Evolutionary conservation across 2,329 filamentous ascomycete genomes (phyloP), one percentile per base, ranked within the genome.

Genomic region (Botrytis tulipae): DNA sequence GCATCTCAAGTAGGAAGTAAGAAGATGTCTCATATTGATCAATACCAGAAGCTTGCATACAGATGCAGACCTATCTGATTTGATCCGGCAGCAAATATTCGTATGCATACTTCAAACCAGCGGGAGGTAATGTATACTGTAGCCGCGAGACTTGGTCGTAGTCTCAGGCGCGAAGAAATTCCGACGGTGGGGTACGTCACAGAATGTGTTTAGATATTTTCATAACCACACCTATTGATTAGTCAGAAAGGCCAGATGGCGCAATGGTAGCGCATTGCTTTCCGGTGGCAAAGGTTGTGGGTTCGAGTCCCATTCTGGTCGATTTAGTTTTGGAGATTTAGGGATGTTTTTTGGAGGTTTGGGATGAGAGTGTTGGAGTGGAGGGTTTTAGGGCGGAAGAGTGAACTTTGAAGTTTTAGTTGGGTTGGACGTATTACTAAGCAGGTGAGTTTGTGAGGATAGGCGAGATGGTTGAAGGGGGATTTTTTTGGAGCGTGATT

Each of bases 251-350:
- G 75, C 70, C 69, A 61, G 70, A 73, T 77, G 76, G 76, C 76
- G 75, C 76, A 77, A 77, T 77, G 76, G 76, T 74, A 77, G 76
- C 75, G 77, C 77, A 76, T 78, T 78, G 76, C 77, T 78, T 78
- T 78, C 77, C 77, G 77, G 77, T 73, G 77, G 77, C 75, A 78
- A 78, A 78, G 76, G 77, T 75, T 78, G 77, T 73, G 75, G 74
- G 77, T 78, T 78, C 77, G 77, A 78, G 76, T 78, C 77, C 74
- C 75, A 73, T 74, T 73, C 71, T 70, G 69, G 72, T 78, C 75
- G 76, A 42, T 44, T 42, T 60, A 44, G 35, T 42, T 61, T 70
- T n/a, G 37, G 5, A 18, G 7, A 22, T 32, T 42, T 22, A 20
- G 2, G 8, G 14, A 1, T 6, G 4, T n/a, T 67, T 25, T 67